Percentiles rank a stretch among this genome's conserved stretches.
These are phyloP conservation scores for Heliosperma pusillum DNA, from an alignment of 148 eudicot species.

Conservation along the genomic window DNA sequence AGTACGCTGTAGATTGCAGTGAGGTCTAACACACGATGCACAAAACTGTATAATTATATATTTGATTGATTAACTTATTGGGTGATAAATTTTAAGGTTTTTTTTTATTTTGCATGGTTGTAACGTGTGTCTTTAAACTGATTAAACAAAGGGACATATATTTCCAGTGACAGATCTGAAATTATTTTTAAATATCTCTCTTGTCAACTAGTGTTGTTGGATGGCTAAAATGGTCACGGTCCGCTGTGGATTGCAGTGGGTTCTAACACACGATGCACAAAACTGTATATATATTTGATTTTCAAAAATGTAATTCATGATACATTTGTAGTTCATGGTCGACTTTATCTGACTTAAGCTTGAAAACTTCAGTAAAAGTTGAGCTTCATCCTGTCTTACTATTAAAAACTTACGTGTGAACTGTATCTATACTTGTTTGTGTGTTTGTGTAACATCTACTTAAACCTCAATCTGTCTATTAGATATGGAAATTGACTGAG, in stretches of 20 bases:
- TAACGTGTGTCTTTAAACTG: neutral
- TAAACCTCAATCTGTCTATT: neutral
- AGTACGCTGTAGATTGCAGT: neutral
- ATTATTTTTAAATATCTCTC: neutral
- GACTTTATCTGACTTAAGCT: neutral
- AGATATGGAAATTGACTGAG: neutral
- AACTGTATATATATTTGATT: neutral
- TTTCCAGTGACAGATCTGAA: neutral
- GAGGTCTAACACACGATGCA: no score
- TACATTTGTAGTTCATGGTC: no score
- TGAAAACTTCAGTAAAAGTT: neutral
- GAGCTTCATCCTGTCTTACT: neutral
- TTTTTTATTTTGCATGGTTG: neutral
- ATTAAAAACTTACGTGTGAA: neutral
- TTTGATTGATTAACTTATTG: neutral
- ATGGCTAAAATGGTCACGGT: neutral
- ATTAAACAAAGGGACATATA: neutral
- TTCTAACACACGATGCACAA: no score
- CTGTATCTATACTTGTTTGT: neutral
- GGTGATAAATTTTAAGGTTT: neutral
- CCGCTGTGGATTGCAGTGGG: neutral
- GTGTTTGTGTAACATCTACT: neutral
- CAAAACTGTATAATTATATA: no score
- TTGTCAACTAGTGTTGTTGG: neutral
- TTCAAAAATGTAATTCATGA: neutral